phyloP scores from a whole-genome alignment of 1,284 basidiomycete species.

The Tremellales sp. region DNA sequence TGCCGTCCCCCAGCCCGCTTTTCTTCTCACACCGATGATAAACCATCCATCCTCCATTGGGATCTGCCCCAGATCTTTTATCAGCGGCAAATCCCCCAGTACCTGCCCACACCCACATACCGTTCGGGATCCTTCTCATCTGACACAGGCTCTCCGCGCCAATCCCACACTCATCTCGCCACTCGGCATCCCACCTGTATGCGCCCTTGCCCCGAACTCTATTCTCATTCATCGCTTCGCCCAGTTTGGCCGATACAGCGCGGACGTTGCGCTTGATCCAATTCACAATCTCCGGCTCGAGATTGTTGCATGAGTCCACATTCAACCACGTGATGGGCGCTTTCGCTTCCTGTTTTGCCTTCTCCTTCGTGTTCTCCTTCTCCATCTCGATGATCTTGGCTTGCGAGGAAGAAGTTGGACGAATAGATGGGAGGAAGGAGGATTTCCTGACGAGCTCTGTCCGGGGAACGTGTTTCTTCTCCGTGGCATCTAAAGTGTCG shows the following conservation, averaged over 20 bases:
- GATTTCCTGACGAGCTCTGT: neutral
- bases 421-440: neutral
- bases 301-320: conserved; percentile 31
- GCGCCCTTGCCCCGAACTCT: conserved; percentile 29
- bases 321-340: conserved; percentile 31
- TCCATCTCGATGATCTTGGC: too few species aligned
- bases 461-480: too few species aligned
- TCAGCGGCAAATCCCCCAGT: too few species aligned
- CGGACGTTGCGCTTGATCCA: conserved; percentile 18
- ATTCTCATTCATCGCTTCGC: conserved; percentile 13
- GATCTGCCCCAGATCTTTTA: too few species aligned
- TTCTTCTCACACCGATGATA: too few species aligned
- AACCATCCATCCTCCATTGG: too few species aligned
- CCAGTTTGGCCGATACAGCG: conserved; percentile 22
- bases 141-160: conserved; percentile 6
- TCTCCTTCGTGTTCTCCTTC: neutral
- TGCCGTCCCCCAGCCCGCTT: too few species aligned
- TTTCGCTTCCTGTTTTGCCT: too few species aligned
- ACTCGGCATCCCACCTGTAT: conserved; percentile 29
- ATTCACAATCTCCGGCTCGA: conserved; percentile 16
- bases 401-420: too few species aligned
- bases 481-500: too few species aligned
- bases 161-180: conserved; percentile 8
- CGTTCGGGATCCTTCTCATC: conserved; percentile 4
- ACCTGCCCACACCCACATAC: conserved; percentile 6